A percentile compares a stretch with the other conserved stretches of the same genome.
Conservation (phyloP, 768 basidiomycete species). For the Amanita muscaria region DNA sequence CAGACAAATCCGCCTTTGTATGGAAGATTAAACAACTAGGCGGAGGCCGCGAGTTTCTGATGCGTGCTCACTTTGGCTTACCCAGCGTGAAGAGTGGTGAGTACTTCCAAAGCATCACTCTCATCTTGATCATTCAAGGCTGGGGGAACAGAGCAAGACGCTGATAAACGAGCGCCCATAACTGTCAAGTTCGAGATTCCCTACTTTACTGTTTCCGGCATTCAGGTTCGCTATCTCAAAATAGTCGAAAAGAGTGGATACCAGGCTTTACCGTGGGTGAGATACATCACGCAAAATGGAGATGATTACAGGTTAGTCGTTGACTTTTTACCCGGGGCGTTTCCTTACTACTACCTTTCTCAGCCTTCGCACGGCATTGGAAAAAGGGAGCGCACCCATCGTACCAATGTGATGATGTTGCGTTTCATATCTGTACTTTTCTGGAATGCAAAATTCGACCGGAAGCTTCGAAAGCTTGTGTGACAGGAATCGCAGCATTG, state of each 20-base stretch:
- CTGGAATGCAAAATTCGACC: no score
- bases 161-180: conserved; percentile 88
- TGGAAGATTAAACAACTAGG: conserved; percentile 99
- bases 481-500: no score
- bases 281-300: conserved; percentile 88
- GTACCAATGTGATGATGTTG: conserved; percentile 31
- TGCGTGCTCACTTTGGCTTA: conserved; percentile 96
- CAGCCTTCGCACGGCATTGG: conserved; percentile 65
- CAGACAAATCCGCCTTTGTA: conserved; percentile 96
- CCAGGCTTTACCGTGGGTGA: conserved; percentile 92
- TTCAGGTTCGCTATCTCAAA: conserved; percentile 96
- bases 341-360: background rate
- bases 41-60: conserved; percentile 92
- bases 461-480: no score
- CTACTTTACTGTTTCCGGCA: conserved; percentile 96
- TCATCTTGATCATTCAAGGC: background rate
- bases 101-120: conserved; percentile 21
- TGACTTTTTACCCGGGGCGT: background rate
- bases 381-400: conserved; percentile 65
- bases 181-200: conserved; percentile 98
- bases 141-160: conserved; percentile 51
- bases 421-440: no score
- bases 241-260: conserved; percentile 99
- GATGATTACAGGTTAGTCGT: conserved; percentile 73
- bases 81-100: conserved; percentile 86